A percentile compares a stretch with the other conserved stretches of the same genome.
phyloP scores from a whole-genome alignment of 2,329 filamentous ascomycete genomes.

The Harringtonia lauricola region DNA sequence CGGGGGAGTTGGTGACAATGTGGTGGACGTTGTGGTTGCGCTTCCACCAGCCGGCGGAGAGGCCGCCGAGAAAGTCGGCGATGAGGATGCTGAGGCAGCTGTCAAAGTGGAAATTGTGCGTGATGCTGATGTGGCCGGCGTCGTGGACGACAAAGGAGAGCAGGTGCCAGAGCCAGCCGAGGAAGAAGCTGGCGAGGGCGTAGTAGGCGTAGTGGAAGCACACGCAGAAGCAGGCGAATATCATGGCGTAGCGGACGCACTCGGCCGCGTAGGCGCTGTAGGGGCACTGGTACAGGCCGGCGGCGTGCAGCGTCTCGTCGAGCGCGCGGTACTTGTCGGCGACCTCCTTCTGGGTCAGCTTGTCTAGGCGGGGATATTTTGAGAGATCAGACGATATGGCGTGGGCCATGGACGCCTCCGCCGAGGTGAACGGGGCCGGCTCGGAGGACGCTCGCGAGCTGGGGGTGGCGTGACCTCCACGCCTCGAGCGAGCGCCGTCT shows the following conservation, averaged over 20 bases:
- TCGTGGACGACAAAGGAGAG: conserved; percentile 91
- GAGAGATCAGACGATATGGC: no score
- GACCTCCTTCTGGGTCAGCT: not conserved
- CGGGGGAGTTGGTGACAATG: conserved; percentile 87
- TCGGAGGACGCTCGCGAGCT: no score
- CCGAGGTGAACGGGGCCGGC: no score
- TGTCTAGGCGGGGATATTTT: not conserved
- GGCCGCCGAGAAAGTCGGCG: conserved; percentile 77
- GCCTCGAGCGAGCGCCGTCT: no score
- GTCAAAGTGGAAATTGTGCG: conserved; percentile 76
- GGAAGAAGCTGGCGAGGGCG: conserved; percentile 55
- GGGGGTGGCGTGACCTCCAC: no score
- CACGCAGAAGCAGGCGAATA: conserved; percentile 51
- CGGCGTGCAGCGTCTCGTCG: not conserved
- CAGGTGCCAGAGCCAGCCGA: conserved; percentile 89
- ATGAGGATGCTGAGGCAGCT: conserved; percentile 80
- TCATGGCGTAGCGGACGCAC: conserved; percentile 55
- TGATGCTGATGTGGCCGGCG: conserved; percentile 95
- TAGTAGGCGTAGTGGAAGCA: conserved; percentile 58
- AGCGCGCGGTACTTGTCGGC: not conserved
- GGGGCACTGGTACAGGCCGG: not conserved
- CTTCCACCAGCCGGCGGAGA: conserved; percentile 97
- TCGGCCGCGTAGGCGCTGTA: conserved; percentile 58
- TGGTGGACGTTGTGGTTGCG: conserved; percentile 93
- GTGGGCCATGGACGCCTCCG: no score